Base-by-base conservation (phyloP, 2,329 filamentous ascomycete genomes). In the Cytospora chrysosperma region DNA sequence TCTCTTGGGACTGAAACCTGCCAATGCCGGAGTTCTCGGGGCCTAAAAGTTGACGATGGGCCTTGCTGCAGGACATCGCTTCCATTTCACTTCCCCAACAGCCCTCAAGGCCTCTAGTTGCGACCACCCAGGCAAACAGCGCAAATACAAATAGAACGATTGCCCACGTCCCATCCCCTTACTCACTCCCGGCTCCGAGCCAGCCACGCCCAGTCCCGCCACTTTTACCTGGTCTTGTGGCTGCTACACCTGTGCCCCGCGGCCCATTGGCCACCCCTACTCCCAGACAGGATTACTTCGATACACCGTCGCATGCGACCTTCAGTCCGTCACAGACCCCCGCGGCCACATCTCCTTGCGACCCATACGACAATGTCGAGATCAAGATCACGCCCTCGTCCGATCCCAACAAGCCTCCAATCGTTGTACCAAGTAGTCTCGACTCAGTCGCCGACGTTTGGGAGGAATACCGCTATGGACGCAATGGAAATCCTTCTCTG, bases 391-490 rank as follows among this genome's bases (percentile, higher is more conserved):
- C 30, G n/a, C 51, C 57, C 21, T 59, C 63, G 21, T 17, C 54
- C 13, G 24, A n/a, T 10, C 40, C 63, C 21, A 68, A 71, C 24
- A 70, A 70, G 5, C 73, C 74, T 6, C 75, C 75, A 10, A 70
- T 69, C 30, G 75, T 75, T 50, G 71, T 76, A 30, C 74, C 73
- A 59, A 70, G 74, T 49, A 72, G 71, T 5, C 72, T 76, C 8
- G 71, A 69, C 24, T 76, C 75, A 3, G 75, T 76, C 2, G 70
- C 72, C 51, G 75, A 76, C 50, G 74, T 76, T 8, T 77, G 75
- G 75, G 71, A 68, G 53, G 75, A 77, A 61, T 77, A 75, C 56
- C 71, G 73, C 10, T 70, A 75, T 56, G 75, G 75, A 15, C 71
- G 74, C 65, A 72, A 74, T 51, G 75, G 74, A 13, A 73, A 76